Conservation (phyloP, 139 green algal species). For the Yamagishiella unicocca region DNA sequence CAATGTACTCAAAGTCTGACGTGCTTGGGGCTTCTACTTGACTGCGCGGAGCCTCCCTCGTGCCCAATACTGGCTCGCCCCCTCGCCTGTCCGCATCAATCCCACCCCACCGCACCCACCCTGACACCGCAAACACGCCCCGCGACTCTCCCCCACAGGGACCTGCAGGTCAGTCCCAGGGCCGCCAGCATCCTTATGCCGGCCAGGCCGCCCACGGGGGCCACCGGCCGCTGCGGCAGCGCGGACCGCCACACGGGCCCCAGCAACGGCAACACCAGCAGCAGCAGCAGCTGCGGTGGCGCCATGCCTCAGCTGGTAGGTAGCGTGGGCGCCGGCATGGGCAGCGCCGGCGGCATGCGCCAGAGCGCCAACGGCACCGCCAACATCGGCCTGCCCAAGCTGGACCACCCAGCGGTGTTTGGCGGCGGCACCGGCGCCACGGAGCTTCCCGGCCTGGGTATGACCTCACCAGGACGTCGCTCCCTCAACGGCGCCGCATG, state of each 20-base stretch:
- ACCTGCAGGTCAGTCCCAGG: background rate
- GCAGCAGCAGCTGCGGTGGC: background rate
- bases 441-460: background rate
- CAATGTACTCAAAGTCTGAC: too few relatives aligned
- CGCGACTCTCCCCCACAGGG: background rate
- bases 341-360: constrained; percentile 5
- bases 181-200: background rate
- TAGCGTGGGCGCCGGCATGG: background rate
- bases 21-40: too few relatives aligned
- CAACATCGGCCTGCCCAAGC: constrained; percentile 6
- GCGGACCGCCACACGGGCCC: constrained; percentile 10
- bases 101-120: background rate
- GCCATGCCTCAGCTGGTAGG: background rate
- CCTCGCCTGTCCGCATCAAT: background rate
- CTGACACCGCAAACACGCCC: background rate
- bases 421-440: background rate
- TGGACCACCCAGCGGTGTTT: background rate
- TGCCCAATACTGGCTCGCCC: background rate
- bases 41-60: too few relatives aligned
- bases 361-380: background rate
- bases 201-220: background rate
- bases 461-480: background rate
- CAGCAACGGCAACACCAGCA: background rate
- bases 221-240: constrained; percentile 1
- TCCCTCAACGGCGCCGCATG: background rate